Base-by-base conservation (phyloP, 1,139 yeast genomes). In the Maudiozyma humilis region DNA sequence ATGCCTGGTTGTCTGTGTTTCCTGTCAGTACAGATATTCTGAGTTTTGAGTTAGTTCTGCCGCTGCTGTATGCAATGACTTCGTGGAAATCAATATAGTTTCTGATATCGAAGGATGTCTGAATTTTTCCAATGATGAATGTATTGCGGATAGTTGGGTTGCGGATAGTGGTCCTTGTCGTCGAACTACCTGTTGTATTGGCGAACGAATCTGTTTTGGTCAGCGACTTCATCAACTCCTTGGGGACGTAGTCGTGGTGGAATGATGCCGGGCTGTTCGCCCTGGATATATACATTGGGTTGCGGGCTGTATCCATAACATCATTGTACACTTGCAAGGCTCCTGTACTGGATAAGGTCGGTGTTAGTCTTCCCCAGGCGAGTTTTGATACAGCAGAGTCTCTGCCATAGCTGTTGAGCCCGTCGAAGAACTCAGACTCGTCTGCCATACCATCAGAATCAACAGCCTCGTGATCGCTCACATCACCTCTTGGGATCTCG, bases 81-180 rank as follows among this genome's bases (percentile, higher is more conserved):
- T 47, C 43, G 13, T 47, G 51, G 15, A 50, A 51, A 25, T 55
- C 55, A 13, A 42, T 45, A 40, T 51, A 51, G 36, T 49, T 47
- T 34, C 61, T 49, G 31, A 57, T 31, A 41, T 52, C 58, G n/a
- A 47, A 40, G 10, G 53, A 42, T 1, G 62, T 56, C 41, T 58
- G 63, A 14, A 57, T 43, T 8, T 44, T 34, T 4, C 56, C 57
- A 10, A 48, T 43, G 8, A 35, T 44, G 38, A 55, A 38, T 3
- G 47, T 42, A 27, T 43, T 42, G 4, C 41, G 42, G 6, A 44
- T 20, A 3, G 48, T 45, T 6, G 55, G 55, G 41, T 53, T 54
- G 15, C 47, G 34, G 4, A 42, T 23, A 4, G 29, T 31, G 30
- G 37, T 20, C n/a, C n/a, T n/a, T 10, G n/a, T 34, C 13, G n/a